These are phyloP conservation scores for Aspergillus bertholletiae DNA, from an alignment of 495 filamentous ascomycete genomes.

Conservation along the genomic window DNA sequence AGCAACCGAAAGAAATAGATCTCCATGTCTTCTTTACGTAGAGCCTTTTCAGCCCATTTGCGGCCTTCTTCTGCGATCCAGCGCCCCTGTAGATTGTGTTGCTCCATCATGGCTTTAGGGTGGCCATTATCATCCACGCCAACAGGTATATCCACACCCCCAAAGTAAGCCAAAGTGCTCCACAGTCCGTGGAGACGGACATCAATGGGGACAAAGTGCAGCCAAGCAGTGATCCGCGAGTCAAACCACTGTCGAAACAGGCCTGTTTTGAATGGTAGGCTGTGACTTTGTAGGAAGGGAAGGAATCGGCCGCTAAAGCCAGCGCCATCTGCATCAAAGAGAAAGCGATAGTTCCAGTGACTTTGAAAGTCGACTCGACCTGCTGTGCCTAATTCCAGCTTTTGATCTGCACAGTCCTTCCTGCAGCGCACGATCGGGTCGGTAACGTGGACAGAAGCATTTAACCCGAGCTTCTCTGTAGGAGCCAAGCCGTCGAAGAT, in stretches of 20 bases:
- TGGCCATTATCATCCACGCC: slow-evolving; percentile 17
- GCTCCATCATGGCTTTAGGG: slow-evolving; percentile 20
- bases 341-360: slow-evolving; percentile 62
- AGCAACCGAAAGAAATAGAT: slow-evolving; percentile 77
- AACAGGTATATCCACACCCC: slow-evolving; percentile 29
- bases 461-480: slow-evolving; percentile 21
- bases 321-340: slow-evolving; percentile 68
- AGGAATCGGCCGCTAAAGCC: slow-evolving; percentile 63
- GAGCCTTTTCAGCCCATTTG: slow-evolving; percentile 59
- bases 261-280: slow-evolving; percentile 59
- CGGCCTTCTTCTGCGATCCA: slow-evolving; percentile 66
- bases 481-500: slow-evolving; percentile 32
- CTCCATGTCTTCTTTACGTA: slow-evolving; percentile 79
- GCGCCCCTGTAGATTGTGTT: slow-evolving; percentile 47
- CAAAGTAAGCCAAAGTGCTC: slow-evolving; percentile 64
- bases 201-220: slow-evolving; percentile 76
- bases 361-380: slow-evolving; percentile 47
- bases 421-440: slow-evolving; percentile 50
- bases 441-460: slow-evolving; percentile 44
- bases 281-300: slow-evolving; percentile 57
- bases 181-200: slow-evolving; percentile 62
- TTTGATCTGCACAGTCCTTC: slow-evolving; percentile 49
- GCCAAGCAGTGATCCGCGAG: slow-evolving; percentile 65
- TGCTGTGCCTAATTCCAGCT: slow-evolving; percentile 46
- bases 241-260: slow-evolving; percentile 77